Percentiles rank a stretch among this genome's conserved stretches.
phyloP scores from a whole-genome alignment of 768 basidiomycete species.

The Fomitopsis pulvina region DNA sequence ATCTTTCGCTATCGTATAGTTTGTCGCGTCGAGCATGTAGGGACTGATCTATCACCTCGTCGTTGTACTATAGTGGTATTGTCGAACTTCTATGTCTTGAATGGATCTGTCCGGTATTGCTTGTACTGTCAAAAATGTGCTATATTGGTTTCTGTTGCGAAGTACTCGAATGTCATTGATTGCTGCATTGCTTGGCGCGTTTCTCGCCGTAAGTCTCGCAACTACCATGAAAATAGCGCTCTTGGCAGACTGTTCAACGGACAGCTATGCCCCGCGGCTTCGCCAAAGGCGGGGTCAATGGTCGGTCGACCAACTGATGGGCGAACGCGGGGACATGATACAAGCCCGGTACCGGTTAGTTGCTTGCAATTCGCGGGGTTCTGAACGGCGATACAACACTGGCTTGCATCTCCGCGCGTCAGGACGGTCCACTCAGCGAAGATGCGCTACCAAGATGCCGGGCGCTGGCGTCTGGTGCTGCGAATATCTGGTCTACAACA shows the following conservation, averaged over 20 bases:
- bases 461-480: background rate
- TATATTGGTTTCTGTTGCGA: background rate
- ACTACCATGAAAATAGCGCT: too few relatives aligned
- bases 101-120: background rate
- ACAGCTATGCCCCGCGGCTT: too few relatives aligned
- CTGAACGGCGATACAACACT: too few relatives aligned
- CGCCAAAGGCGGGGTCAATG: too few relatives aligned
- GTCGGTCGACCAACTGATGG: too few relatives aligned
- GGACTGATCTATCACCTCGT: background rate
- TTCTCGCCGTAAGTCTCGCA: too few relatives aligned
- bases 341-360: too few relatives aligned
- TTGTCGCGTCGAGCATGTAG: background rate
- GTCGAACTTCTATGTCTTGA: background rate
- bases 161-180: too few relatives aligned
- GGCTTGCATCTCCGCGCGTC: background rate
- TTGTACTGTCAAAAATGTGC: background rate
- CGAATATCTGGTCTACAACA: background rate
- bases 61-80: slow-evolving; percentile 1
- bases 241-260: too few relatives aligned
- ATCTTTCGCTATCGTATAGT: background rate
- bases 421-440: background rate
- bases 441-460: background rate
- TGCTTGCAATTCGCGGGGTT: too few relatives aligned
- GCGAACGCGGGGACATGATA: too few relatives aligned
- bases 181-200: too few relatives aligned